phyloP scores from a whole-genome alignment of 257 asterid species.

The Leptodermis oblonga region DNA sequence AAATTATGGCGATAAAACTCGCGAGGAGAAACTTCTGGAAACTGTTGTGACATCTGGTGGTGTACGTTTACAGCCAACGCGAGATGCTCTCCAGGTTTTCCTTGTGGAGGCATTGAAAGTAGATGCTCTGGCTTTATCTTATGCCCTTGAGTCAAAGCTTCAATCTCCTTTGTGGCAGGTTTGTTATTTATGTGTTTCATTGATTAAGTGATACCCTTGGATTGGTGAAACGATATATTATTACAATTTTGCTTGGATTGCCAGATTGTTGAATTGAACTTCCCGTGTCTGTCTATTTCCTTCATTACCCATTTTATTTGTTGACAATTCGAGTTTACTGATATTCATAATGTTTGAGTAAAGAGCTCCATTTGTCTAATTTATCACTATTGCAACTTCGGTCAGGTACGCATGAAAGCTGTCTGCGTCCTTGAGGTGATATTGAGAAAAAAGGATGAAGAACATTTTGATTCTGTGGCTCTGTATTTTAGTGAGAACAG shows the following conservation, averaged over 20 bases:
- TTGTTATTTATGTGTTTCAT: not conserved
- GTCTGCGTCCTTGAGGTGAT: constrained; percentile 87
- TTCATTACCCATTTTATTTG: not conserved
- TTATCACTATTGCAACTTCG: constrained; percentile 23
- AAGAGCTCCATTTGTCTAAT: constrained; percentile 8
- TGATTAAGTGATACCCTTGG: not conserved
- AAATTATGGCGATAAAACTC: constrained; percentile 54
- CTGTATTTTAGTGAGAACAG: constrained; percentile 69
- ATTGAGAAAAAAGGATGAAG: constrained; percentile 74
- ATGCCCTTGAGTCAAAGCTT: constrained; percentile 76
- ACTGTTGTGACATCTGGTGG: constrained; percentile 91
- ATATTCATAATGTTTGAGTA: not conserved
- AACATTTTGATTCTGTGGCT: constrained; percentile 47
- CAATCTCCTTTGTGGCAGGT: constrained; percentile 96
- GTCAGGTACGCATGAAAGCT: constrained; percentile 91
- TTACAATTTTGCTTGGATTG: not conserved
- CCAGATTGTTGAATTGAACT: not conserved
- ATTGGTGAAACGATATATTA: not conserved
- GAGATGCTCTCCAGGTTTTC: constrained; percentile 84
- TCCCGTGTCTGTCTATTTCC: not conserved
- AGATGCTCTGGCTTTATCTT: constrained; percentile 56
- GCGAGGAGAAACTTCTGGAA: constrained; percentile 82
- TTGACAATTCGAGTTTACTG: not conserved
- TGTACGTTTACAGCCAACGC: constrained; percentile 92
- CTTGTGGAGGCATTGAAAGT: constrained; percentile 75